Evolutionary conservation across 495 filamentous ascomycete genomes (phyloP), one percentile per base, ranked within the genome.

Genomic region (Barbatosphaeria neglecta): DNA sequence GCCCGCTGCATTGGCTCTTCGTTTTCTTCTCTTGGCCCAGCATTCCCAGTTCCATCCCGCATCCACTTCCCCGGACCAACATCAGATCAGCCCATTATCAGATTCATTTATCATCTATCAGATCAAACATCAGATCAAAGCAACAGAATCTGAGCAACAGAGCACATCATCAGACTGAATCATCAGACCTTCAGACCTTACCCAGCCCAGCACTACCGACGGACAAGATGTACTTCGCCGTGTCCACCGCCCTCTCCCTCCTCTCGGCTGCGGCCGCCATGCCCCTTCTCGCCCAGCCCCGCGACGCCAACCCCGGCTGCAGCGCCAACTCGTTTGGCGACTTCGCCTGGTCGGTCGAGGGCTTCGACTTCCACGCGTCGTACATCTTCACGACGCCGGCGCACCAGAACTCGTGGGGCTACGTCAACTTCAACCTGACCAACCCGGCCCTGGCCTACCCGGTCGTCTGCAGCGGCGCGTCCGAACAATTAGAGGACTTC

Each of bases 401-500:
- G 10, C 49, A 51, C 28, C 49, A 51, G 41, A 51, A 51, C 31
- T 43, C 37, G 16, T 48, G 11, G 3, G 49, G 49, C 20, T 44
- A 51, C 43, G 37, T 63, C 39, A 54, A 55, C 44, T 70, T 73
- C 56, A 66, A 70, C 54, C 49, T 73, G 15, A 50, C 49, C 49
- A 70, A 70, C 64, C 59, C 64, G 22, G 66, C 62, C 25, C 43
- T 64, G 39, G 44, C 53, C 23, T 54, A 55, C 37, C 52, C 49
- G 5, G 53, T 58, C 13, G 25, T 46, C 31, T 73, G 69, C 58
- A 59, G 57, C 35, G 68, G 56, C 10, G 10, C 40, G n/a, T 68
- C 64, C 59, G 57, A 52, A 52, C 62, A 62, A 55, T 54, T 73
- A 18, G 40, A 17, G 4, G 63, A 70, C 41, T 71, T 70, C 46